Base-by-base conservation (phyloP, 768 basidiomycete species). In the Calocera cornea region DNA sequence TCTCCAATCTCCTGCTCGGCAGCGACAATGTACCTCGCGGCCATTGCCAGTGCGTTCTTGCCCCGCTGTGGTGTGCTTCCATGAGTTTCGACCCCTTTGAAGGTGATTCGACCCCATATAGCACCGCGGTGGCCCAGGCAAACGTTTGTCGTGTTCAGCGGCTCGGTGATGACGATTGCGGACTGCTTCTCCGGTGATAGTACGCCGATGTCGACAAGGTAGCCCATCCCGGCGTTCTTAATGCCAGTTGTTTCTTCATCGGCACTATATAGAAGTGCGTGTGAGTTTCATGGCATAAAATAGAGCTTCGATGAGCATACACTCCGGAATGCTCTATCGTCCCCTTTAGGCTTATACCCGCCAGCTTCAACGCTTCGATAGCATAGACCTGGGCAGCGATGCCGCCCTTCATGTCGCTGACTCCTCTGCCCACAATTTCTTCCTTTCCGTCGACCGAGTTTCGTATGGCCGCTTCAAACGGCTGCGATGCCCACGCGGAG, bases 201-300 rank as follows among this genome's bases (percentile, higher is more conserved):
- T 33, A 49, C 19, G 5, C 63, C 63, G 60, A 66, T 31, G 33
- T 69, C 68, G 10, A 69, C 68, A 1, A 69, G 68, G 49, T 66
- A 69, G 1, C 68, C 68, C 14, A 66, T 66, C 0, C 68, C 68
- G 27, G 68, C 68, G 38, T 69, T 69, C 2, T 63, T n/a, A 8
- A 69, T 44, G 2, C 68, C 68, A 1, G 68, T 69, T 1, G 41
- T 36, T 54, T 69, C 68, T 33, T 69, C 68, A 54, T 69, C 68
- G 16, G 64, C 66, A 27, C 54, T 60, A 29, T 5, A 33, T 27
- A 31, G 54, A 14, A 27, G 24, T 8, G 2, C 27, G 31, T 11
- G 31, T 60, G 5, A 60, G 54, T 16, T 19, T 3, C 8, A 17
- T 5, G 44, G 16, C 19, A 3, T 47, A 16, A 60, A 60, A 10